These are phyloP conservation scores for Eucalyptus tenuipes DNA, from an alignment of 345 rosid species.

Conservation along the genomic window DNA sequence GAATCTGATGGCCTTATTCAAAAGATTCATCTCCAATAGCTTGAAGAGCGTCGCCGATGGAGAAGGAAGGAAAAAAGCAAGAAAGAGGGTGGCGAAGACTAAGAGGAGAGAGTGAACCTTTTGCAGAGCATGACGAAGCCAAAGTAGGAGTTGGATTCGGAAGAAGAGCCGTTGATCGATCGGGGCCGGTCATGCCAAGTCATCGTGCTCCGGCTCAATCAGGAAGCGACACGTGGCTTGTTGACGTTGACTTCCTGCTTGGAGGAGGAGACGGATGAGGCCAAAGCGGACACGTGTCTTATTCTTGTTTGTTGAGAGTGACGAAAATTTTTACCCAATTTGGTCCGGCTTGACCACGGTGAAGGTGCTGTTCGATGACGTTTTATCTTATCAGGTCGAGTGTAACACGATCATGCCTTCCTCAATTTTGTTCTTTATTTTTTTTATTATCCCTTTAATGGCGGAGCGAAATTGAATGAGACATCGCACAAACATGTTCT, in stretches of 20 bases:
- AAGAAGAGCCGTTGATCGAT: not conserved
- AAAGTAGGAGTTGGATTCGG: not conserved
- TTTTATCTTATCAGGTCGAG: not conserved
- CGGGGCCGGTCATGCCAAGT: too few relatives aligned
- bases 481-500: not conserved
- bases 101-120: not conserved
- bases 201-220: too few relatives aligned
- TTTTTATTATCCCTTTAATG: not conserved
- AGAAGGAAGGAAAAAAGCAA: not conserved
- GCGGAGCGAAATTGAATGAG: not conserved
- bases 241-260: not conserved
- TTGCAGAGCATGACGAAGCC: not conserved
- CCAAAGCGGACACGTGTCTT: not conserved
- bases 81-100: not conserved
- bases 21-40: not conserved
- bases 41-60: not conserved
- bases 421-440: not conserved
- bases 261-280: too few relatives aligned
- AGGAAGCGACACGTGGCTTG: too few relatives aligned
- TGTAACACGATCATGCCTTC: not conserved
- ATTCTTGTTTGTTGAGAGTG: not conserved
- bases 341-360: not conserved
- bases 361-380: not conserved
- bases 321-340: not conserved
- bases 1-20: conserved; percentile 51